Evolutionary conservation across 441 rosid species (phyloP).

Genomic region (Aleurites moluccanus): DNA sequence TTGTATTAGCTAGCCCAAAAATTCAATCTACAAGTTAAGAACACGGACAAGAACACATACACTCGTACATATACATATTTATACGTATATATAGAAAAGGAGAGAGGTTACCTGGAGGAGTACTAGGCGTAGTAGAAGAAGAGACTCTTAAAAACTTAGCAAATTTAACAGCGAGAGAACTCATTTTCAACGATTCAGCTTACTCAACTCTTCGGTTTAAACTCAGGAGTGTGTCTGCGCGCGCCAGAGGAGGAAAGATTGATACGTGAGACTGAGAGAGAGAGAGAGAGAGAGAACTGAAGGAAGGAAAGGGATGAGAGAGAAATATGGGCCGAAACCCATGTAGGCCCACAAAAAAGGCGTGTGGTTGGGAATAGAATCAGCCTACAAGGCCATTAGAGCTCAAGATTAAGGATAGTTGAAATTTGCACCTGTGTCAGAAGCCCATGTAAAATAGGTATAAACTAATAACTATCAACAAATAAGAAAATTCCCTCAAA

Average conservation of each 20-base stretch:
- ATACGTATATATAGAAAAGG: not conserved
- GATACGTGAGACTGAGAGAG: not conserved
- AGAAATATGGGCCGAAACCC: not conserved
- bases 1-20: not conserved
- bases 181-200: not conserved
- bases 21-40: not conserved
- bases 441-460: too few relatives aligned
- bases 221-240: not conserved
- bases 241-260: not conserved
- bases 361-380: too few relatives aligned
- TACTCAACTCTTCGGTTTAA: not conserved
- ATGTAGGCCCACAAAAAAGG: not conserved
- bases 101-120: conserved; percentile 30
- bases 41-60: not conserved
- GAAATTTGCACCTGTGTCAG: too few relatives aligned
- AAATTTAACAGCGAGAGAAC: conserved; percentile 28
- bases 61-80: not conserved
- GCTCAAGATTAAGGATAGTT: too few relatives aligned
- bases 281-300: not conserved
- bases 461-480: too few relatives aligned
- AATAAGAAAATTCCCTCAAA: too few relatives aligned
- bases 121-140: conserved; percentile 17
- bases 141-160: conserved; percentile 38
- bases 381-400: too few relatives aligned
- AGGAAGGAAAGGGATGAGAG: not conserved